These are phyloP conservation scores for Trichoderma sp. DNA, from an alignment of 2,329 filamentous ascomycete species.

Conservation along the genomic window DNA sequence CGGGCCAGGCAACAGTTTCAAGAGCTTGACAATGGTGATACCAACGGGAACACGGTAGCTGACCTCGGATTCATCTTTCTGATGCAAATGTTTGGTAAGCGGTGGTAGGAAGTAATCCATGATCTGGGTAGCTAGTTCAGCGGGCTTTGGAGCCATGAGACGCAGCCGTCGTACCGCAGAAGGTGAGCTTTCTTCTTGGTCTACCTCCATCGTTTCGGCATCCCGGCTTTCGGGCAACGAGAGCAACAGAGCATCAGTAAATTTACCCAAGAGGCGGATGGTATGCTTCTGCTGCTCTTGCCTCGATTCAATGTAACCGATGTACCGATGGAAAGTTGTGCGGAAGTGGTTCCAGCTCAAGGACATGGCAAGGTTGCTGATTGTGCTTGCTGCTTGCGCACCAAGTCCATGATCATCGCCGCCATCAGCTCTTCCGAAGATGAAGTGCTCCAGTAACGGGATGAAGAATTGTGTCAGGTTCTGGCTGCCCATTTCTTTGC, in stretches of 20 bases:
- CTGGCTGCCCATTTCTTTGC: constrained; percentile 64
- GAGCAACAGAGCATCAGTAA: constrained; percentile 71
- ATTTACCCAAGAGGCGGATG: constrained; percentile 74
- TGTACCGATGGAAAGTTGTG: constrained; percentile 78
- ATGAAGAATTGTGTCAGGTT: constrained; percentile 86
- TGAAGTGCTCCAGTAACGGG: constrained; percentile 89
- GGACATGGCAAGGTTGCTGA: constrained; percentile 70
- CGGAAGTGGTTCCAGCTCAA: constrained; percentile 91
- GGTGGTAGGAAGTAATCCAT: constrained; percentile 73
- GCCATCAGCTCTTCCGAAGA: constrained; percentile 74
- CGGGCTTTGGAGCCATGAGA: constrained; percentile 61
- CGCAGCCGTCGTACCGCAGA: constrained; percentile 49
- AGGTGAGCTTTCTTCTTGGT: constrained; percentile 30
- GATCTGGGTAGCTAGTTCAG: constrained; percentile 70
- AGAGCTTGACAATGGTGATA: constrained; percentile 81
- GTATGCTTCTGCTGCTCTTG: constrained; percentile 82
- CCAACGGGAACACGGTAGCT: constrained; percentile 89
- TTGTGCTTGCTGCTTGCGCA: constrained; percentile 78
- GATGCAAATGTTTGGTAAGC: constrained; percentile 79
- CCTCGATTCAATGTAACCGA: constrained; percentile 75
- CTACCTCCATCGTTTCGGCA: constrained; percentile 44
- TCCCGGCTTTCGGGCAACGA: constrained; percentile 44
- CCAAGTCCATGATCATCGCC: constrained; percentile 80
- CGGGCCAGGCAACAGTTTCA: constrained; percentile 72
- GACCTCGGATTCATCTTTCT: constrained; percentile 92